Percentiles rank a stretch among this genome's conserved stretches.
Conservation (phyloP, 176 grass and related monocot genomes). For the Phyllostachys edulis region DNA sequence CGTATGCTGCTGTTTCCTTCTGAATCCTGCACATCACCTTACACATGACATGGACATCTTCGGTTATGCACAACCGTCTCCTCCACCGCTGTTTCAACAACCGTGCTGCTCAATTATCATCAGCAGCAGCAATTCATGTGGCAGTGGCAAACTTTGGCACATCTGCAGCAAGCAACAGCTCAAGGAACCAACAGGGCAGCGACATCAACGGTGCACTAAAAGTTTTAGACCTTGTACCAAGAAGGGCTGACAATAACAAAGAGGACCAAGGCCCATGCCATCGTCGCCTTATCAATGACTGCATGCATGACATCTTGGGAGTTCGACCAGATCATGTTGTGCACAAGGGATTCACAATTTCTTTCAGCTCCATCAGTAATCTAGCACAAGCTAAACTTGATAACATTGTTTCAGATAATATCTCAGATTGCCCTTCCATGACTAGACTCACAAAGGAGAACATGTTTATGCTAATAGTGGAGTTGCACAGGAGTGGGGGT, state of each 20-base stretch:
- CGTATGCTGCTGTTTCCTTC: too few species aligned
- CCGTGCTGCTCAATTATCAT: too few species aligned
- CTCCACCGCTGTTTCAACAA: too few species aligned
- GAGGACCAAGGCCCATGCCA: conserved; percentile 20
- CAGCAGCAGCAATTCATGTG: too few species aligned
- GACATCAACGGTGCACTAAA: conserved; percentile 20
- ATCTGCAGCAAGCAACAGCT: not conserved
- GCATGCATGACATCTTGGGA: conserved; percentile 48
- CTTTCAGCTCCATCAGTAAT: conserved; percentile 10
- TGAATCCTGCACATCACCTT: too few species aligned
- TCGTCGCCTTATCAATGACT: conserved; percentile 42
- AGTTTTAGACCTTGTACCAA: conserved; percentile 37
- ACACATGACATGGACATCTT: too few species aligned
- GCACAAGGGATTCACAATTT: not conserved
- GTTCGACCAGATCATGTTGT: not conserved
- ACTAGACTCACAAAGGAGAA: conserved; percentile 18
- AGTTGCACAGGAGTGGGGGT: conserved; percentile 45
- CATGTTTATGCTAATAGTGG: conserved; percentile 41
- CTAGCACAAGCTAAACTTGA: not conserved
- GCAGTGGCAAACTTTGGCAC: not conserved
- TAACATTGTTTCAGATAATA: not conserved
- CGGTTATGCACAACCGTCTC: too few species aligned
- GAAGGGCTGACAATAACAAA: not conserved
- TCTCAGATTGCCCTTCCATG: not conserved
- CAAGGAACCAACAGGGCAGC: not conserved